A percentile compares a stretch with the other conserved stretches of the same genome.
Conservation (phyloP, 441 rosid genomes). For the Populus hybrid region DNA sequence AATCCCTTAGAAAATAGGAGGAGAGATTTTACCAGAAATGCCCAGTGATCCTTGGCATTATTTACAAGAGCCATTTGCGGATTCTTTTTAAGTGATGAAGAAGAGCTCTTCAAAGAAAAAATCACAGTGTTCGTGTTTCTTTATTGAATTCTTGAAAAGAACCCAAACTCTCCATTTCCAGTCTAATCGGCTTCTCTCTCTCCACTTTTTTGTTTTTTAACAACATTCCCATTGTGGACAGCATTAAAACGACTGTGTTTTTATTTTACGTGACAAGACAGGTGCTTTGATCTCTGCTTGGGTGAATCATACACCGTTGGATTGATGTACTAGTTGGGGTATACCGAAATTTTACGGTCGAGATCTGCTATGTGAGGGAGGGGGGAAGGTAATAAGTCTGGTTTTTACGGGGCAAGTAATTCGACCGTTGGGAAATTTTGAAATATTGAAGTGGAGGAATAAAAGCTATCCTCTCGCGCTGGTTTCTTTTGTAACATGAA, state of each 20-base stretch:
- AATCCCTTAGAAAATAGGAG: not conserved
- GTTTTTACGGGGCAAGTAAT: not conserved
- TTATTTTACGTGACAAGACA: not conserved
- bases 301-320: not conserved
- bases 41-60: slow-evolving; percentile 51
- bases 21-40: slow-evolving; percentile 50
- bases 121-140: not conserved
- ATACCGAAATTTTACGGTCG: slow-evolving; percentile 4
- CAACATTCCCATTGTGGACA: not conserved
- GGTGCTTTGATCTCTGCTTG: not conserved
- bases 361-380: slow-evolving; percentile 1
- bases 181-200: not conserved
- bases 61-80: slow-evolving; percentile 27
- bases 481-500: slow-evolving; percentile 4
- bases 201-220: too few species aligned
- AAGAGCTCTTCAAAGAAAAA: not conserved
- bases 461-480: not conserved
- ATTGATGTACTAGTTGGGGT: not conserved
- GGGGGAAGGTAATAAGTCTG: not conserved
- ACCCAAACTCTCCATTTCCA: slow-evolving; percentile 20
- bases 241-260: not conserved
- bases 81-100: not conserved
- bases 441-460: not conserved
- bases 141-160: not conserved
- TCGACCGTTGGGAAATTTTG: slow-evolving; percentile 33